Conservation (phyloP, 2,329 filamentous ascomycete species). For the Stromatinia cepivora region DNA sequence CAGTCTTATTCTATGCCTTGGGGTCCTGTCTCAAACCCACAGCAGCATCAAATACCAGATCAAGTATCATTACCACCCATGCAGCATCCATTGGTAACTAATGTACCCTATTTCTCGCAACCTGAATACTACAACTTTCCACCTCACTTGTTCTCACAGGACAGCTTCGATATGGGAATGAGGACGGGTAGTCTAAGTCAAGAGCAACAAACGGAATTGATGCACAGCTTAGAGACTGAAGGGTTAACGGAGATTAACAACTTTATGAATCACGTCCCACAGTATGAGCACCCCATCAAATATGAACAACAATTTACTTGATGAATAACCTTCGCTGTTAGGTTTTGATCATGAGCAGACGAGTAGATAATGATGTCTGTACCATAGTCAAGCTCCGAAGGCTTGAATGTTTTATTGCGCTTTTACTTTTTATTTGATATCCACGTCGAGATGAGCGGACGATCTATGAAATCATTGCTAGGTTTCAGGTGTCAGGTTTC, state of each 20-base stretch:
- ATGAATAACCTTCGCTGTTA: constrained; percentile 26
- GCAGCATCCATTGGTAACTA: constrained; percentile 30
- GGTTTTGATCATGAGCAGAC: neutral
- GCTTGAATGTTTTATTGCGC: constrained; percentile 1
- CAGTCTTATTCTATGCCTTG: constrained; percentile 37
- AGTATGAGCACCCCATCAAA: constrained; percentile 37
- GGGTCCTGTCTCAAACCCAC: constrained; percentile 30
- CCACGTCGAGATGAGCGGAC: constrained; percentile 7
- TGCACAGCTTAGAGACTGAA: constrained; percentile 74
- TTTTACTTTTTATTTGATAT: constrained; percentile 12
- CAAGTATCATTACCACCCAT: constrained; percentile 26
- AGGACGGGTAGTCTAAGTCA: constrained; percentile 71
- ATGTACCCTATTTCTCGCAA: constrained; percentile 38
- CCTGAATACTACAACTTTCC: constrained; percentile 37
- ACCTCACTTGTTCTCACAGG: constrained; percentile 43
- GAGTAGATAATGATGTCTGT: constrained; percentile 3
- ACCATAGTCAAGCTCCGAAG: neutral
- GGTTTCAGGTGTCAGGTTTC: constrained; percentile 6
- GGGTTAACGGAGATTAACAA: constrained; percentile 62
- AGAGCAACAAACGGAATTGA: constrained; percentile 78
- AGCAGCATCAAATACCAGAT: constrained; percentile 25
- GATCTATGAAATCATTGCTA: constrained; percentile 11
- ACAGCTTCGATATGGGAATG: constrained; percentile 48
- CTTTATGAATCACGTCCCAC: constrained; percentile 49
- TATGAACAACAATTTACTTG: constrained; percentile 26